Percentiles rank a stretch among this genome's conserved stretches.
phyloP scores from a whole-genome alignment of 306 rosid genomes.

The Cucumis cinereus region DNA sequence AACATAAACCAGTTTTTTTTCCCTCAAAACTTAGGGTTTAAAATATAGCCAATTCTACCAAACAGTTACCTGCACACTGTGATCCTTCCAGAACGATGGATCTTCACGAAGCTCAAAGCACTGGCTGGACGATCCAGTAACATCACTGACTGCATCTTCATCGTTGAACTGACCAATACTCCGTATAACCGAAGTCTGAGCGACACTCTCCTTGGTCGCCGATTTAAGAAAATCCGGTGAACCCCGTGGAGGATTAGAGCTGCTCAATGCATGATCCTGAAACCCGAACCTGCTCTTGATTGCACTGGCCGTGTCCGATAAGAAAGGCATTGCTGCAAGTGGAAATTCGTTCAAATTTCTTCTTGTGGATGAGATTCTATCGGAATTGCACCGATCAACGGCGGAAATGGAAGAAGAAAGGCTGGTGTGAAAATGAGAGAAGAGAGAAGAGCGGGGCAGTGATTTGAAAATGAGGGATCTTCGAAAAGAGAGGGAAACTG shows the following conservation, averaged over 20 bases:
- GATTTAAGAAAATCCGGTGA: conserved; percentile 64
- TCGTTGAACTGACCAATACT: conserved; percentile 36
- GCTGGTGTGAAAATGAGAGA: neutral
- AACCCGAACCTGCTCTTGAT: conserved; percentile 76
- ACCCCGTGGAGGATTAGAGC: conserved; percentile 29
- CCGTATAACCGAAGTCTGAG: conserved; percentile 36
- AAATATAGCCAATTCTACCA: neutral
- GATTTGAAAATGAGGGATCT: conserved; percentile 4
- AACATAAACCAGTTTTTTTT: neutral
- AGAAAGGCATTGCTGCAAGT: conserved; percentile 44
- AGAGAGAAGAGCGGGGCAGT: neutral
- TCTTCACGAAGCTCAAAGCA: conserved; percentile 72
- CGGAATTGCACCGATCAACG: neutral
- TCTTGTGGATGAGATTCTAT: neutral
- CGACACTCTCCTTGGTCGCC: conserved; percentile 28
- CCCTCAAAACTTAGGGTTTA: neutral
- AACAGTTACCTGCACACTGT: conserved; percentile 75
- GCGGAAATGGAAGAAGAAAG: neutral
- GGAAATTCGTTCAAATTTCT: neutral
- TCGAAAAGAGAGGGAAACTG: conserved; percentile 1
- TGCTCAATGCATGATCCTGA: conserved; percentile 49
- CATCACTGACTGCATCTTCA: conserved; percentile 22
- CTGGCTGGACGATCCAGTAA: conserved; percentile 29
- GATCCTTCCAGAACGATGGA: conserved; percentile 95
- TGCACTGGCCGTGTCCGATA: conserved; percentile 77